Evolutionary conservation across 164 flowering plant genomes (phyloP).

Genomic region (Vitis cinerea): DNA sequence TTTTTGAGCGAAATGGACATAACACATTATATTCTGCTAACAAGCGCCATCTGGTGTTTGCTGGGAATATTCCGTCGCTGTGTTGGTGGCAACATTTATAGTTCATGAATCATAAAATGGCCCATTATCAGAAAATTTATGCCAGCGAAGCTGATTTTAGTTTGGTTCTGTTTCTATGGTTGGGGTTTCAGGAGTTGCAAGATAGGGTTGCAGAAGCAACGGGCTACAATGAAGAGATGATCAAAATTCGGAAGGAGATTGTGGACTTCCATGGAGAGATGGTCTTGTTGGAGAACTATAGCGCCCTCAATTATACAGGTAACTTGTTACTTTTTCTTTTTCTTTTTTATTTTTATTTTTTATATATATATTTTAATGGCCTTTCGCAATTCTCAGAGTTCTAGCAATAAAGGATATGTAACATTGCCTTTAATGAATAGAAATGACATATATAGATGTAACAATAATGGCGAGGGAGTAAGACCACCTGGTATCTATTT

Average conservation of each 20-base stretch:
- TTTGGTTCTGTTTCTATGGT: background rate
- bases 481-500: too few species aligned
- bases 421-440: too few species aligned
- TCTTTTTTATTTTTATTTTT: background rate
- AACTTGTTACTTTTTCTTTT: background rate
- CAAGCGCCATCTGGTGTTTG: background rate
- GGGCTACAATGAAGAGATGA: slow-evolving; percentile 54
- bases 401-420: too few species aligned
- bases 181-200: slow-evolving; percentile 59
- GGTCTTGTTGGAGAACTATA: slow-evolving; percentile 91
- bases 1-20: background rate
- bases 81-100: background rate
- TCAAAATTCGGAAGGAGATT: slow-evolving; percentile 66
- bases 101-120: background rate
- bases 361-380: background rate
- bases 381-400: background rate
- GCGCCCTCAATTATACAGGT: slow-evolving; percentile 97
- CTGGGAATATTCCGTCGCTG: background rate
- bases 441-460: background rate
- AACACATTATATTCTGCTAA: background rate
- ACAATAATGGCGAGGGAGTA: background rate
- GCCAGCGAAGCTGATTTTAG: too few species aligned
- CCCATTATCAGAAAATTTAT: too few species aligned
- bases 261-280: slow-evolving; percentile 96
- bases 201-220: slow-evolving; percentile 67